Evolutionary conservation across 2,329 filamentous ascomycete genomes (phyloP).

Genomic region (Phyllosticta citrichinensis): DNA sequence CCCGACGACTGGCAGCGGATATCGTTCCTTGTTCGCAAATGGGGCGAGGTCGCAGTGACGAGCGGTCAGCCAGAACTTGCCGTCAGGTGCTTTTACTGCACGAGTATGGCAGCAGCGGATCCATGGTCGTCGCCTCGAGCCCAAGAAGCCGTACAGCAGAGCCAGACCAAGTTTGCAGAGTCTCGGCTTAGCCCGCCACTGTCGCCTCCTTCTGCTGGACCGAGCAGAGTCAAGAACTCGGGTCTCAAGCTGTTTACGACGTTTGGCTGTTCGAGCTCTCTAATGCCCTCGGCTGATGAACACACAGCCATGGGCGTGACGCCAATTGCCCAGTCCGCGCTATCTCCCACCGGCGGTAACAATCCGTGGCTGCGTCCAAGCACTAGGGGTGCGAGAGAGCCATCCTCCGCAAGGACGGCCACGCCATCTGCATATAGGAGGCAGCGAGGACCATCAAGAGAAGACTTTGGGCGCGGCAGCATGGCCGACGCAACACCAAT

Average conservation of each 20-base stretch:
- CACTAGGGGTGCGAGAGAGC: constrained; percentile 29
- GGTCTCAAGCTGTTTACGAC: constrained; percentile 86
- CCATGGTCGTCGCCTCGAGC: constrained; percentile 83
- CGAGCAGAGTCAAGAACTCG: constrained; percentile 58
- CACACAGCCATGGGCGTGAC: constrained; percentile 72
- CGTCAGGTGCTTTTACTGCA: constrained; percentile 88
- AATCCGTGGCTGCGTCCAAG: constrained; percentile 28
- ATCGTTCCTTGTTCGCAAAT: constrained; percentile 78
- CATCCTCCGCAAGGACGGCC: constrained; percentile 40
- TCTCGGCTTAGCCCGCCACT: constrained; percentile 56
- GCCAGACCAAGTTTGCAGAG: constrained; percentile 43
- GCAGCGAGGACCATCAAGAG: constrained; percentile 49
- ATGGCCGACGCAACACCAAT: not conserved
- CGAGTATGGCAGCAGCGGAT: constrained; percentile 71
- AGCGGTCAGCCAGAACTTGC: constrained; percentile 83
- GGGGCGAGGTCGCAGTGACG: constrained; percentile 85
- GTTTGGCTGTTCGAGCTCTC: constrained; percentile 47
- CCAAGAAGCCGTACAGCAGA: constrained; percentile 46
- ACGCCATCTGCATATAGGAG: constrained; percentile 56
- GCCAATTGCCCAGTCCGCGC: constrained; percentile 61
- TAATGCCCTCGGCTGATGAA: constrained; percentile 55
- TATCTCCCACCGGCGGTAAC: constrained; percentile 52
- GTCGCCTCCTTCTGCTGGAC: constrained; percentile 50
- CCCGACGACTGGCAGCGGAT: constrained; percentile 87
- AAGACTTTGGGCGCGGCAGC: constrained; percentile 15